Percentiles rank a stretch among this genome's conserved stretches.
Conservation (phyloP, 345 rosid genomes). For the Geranium rotundifolium region DNA sequence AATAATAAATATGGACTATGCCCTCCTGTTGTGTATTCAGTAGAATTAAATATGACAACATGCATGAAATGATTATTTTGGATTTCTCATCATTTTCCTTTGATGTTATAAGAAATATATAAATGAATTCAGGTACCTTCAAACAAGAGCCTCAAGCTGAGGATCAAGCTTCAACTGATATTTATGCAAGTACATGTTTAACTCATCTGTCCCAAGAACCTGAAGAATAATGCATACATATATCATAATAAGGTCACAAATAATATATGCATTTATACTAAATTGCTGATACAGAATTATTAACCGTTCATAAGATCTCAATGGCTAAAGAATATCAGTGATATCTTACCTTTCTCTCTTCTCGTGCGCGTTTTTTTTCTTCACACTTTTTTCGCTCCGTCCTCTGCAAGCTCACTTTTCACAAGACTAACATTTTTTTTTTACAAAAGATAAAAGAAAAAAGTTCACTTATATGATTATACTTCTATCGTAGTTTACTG, state of each 20-base stretch:
- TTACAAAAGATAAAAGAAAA: too few relatives aligned
- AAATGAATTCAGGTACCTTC: conserved; percentile 34
- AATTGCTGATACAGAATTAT: not conserved
- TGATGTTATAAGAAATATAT: not conserved
- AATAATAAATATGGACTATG: conserved; percentile 60
- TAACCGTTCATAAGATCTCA: not conserved
- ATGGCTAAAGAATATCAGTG: not conserved
- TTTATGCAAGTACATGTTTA: conserved; percentile 63
- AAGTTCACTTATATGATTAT: too few relatives aligned
- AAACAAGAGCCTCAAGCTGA: conserved; percentile 64
- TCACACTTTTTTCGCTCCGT: too few relatives aligned
- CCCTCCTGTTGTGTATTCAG: conserved; percentile 60
- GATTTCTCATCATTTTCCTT: not conserved
- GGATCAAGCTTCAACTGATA: conserved; percentile 80
- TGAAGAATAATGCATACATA: conserved; percentile 12
- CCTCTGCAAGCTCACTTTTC: too few relatives aligned
- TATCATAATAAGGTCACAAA: not conserved
- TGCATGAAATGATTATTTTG: not conserved
- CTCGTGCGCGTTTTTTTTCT: too few relatives aligned
- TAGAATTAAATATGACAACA: not conserved
- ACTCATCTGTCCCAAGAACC: conserved; percentile 74
- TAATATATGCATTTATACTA: not conserved
- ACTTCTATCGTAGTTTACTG: too few relatives aligned
- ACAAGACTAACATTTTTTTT: too few relatives aligned
- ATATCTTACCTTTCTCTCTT: too few relatives aligned